These are phyloP conservation scores for Articulospora tetracladia DNA, from an alignment of 495 filamentous ascomycete species.

Conservation along the genomic window DNA sequence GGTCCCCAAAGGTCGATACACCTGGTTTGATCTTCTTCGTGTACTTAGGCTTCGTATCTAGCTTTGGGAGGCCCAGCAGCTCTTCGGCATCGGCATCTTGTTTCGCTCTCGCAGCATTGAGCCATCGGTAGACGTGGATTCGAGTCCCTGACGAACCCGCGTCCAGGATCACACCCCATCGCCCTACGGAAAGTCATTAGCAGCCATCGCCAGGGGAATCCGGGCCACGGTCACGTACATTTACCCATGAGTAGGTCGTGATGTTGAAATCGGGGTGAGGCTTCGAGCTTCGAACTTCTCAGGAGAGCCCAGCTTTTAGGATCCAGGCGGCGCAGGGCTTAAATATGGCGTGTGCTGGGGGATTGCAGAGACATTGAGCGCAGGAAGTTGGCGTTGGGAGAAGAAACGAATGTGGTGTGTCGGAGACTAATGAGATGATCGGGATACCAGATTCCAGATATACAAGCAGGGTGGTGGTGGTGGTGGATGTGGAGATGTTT, in stretches of 20 bases:
- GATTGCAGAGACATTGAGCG: conserved; percentile 20
- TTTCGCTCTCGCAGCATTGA: conserved; percentile 66
- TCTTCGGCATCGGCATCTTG: conserved; percentile 56
- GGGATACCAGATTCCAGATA: neutral
- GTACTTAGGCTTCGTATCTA: conserved; percentile 82
- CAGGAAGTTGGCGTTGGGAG: neutral
- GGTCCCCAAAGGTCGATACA: conserved; percentile 83
- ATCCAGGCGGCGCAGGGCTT: neutral
- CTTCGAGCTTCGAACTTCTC: conserved; percentile 1
- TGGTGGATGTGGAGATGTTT: neutral
- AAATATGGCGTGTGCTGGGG: conserved; percentile 15
- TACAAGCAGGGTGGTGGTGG: neutral
- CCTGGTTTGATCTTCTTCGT: conserved; percentile 92
- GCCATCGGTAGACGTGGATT: conserved; percentile 89
- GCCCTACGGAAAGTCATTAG: conserved; percentile 24
- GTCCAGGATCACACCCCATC: conserved; percentile 60
- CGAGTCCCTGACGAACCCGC: conserved; percentile 77
- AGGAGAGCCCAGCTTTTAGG: neutral
- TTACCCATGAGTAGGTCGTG: conserved; percentile 24
- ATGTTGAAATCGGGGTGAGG: conserved; percentile 1
- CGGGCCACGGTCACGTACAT: conserved; percentile 19
- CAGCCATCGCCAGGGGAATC: neutral
- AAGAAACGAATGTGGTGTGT: conserved; percentile 19
- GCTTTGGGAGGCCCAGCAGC: conserved; percentile 66
- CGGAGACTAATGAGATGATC: neutral